Base-by-base conservation (phyloP, 306 rosid species). In the Cucurbita moschata region DNA sequence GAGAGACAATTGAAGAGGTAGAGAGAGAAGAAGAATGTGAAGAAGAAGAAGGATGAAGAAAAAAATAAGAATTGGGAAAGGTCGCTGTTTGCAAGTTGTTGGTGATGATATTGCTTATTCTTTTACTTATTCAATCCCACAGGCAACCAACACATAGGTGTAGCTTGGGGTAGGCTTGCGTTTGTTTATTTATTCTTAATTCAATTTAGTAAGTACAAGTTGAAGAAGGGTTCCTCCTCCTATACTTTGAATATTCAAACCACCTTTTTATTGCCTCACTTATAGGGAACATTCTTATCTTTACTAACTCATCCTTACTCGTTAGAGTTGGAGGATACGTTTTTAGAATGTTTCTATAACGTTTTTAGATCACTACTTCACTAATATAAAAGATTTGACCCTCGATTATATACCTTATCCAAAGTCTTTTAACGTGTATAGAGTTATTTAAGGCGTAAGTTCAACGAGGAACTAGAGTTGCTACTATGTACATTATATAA, bases 51-150 rank as follows among this genome's bases (percentile, higher is more conserved):
- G 12, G 35, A 10, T 19, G 46, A 75, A 58, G 35, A 74, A 42
- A 70, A 79, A 76, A 53, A 52, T 75, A 51, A 77, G 76, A 44
- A 63, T 49, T 1, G 53, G 13, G 16, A 50, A 13, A 50, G 53
- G 53, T 50, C n/a, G 7, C 53, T 49, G n/a, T 50, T 50, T 4
- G 7, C 53, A 50, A 50, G 53, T 50, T 50, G 53, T 16, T 14
- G 6, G n/a, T 50, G 53, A 50, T 50, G 53, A 49, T 49, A 16
- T 49, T 15, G 13, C 35, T 30, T 30, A 30, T 30, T 30, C 35
- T 30, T 30, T 30, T 30, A 30, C 35, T 30, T 30, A 30, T 30
- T 30, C 35, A 30, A 30, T 30, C 35, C 35, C 35, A 30, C 3
- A 30, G 35, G 35, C 35, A 30, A 30, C 35, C 12, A 5, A 43